Percentiles rank a stretch among this genome's conserved stretches.
Evolutionary conservation across 2,329 filamentous ascomycete species (phyloP).

Genomic region (Alternaria triticina): DNA sequence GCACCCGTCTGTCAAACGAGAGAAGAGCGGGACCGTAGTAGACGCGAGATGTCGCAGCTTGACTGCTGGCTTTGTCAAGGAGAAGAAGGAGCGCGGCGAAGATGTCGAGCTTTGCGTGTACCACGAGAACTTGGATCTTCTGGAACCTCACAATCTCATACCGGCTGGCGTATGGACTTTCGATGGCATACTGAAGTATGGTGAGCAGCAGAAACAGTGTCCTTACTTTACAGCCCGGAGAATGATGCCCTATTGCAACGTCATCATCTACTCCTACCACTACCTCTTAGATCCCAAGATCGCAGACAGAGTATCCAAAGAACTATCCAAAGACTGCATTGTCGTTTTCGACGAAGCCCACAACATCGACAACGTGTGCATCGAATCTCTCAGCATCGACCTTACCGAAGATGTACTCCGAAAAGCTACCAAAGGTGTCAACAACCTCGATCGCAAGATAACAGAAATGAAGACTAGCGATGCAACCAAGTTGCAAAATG

Average conservation of each 20-base stretch:
- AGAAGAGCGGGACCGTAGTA: conserved; percentile 93
- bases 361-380: conserved; percentile 99
- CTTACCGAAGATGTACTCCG: conserved; percentile 93
- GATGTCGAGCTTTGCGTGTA: conserved; percentile 94
- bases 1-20: conserved; percentile 92
- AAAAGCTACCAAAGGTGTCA: conserved; percentile 87
- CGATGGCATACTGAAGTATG: conserved; percentile 85
- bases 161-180: conserved; percentile 96
- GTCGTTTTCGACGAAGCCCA: conserved; percentile 99
- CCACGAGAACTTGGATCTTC: conserved; percentile 94
- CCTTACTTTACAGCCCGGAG: conserved; percentile 95
- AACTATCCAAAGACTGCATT: conserved; percentile 97
- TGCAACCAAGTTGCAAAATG: conserved; percentile 89
- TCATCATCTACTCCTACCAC: conserved; percentile 99
- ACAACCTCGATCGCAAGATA: conserved; percentile 89
- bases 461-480: conserved; percentile 95
- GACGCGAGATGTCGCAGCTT: conserved; percentile 95
- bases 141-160: conserved; percentile 93
- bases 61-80: conserved; percentile 95
- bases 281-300: conserved; percentile 98
- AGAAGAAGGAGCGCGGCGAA: conserved; percentile 95
- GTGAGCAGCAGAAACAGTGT: conserved; percentile 94
- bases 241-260: conserved; percentile 99
- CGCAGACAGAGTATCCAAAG: conserved; percentile 90
- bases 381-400: conserved; percentile 95